phyloP scores from a whole-genome alignment of 2,329 filamentous ascomycete species.

The Botryotinia convoluta region DNA sequence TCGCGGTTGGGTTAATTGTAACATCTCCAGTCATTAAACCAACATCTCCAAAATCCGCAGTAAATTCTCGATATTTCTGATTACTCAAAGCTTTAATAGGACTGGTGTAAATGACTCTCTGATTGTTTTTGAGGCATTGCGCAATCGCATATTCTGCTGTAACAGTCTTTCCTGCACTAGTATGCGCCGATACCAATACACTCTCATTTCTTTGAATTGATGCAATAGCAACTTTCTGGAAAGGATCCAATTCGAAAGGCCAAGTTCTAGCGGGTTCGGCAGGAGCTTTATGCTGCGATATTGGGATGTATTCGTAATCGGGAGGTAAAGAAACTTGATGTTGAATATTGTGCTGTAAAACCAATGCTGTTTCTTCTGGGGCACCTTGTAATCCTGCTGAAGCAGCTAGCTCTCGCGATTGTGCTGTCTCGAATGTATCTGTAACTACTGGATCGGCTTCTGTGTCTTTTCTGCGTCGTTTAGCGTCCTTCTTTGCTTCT shows the following conservation, averaged over 20 bases:
- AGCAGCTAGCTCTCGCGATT: conserved; percentile 84
- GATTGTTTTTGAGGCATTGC: conserved; percentile 94
- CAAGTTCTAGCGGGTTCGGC: conserved; percentile 80
- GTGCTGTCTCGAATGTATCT: conserved; percentile 91
- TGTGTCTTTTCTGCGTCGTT: conserved; percentile 63
- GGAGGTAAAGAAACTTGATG: conserved; percentile 95
- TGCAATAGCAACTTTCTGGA: conserved; percentile 90
- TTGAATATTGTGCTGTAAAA: conserved; percentile 94
- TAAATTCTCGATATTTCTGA: conserved; percentile 97
- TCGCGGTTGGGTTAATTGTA: conserved; percentile 97
- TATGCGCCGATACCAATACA: conserved; percentile 94
- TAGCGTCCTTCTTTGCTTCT: conserved; percentile 52
- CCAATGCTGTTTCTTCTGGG: conserved; percentile 55
- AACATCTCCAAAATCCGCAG: conserved; percentile 92
- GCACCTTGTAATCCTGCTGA: conserved; percentile 36
- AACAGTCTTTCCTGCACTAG: conserved; percentile 95
- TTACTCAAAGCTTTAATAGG: conserved; percentile 98
- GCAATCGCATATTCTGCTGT: conserved; percentile 98
- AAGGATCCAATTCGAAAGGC: conserved; percentile 91
- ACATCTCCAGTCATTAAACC: conserved; percentile 99
- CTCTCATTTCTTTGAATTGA: conserved; percentile 97
- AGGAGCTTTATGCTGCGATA: conserved; percentile 90
- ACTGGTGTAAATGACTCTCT: conserved; percentile 98
- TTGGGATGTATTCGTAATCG: conserved; percentile 91
- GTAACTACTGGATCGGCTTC: conserved; percentile 77